phyloP scores from a whole-genome alignment of 1,139 yeast genomes.

The Zygosaccharomyces sapae region DNA sequence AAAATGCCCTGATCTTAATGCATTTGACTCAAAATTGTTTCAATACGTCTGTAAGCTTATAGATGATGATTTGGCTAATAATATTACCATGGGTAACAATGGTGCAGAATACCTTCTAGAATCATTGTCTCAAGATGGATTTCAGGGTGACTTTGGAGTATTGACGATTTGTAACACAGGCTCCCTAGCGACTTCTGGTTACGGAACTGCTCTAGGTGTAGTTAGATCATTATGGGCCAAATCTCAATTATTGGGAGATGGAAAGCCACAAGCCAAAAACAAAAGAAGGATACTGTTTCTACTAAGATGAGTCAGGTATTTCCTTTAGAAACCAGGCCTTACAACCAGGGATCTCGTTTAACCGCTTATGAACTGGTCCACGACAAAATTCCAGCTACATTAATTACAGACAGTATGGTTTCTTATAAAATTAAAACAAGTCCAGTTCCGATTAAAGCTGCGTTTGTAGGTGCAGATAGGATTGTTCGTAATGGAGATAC shows the following conservation, averaged over 20 bases:
- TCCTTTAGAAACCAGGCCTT: constrained; percentile 93
- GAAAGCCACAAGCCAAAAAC: constrained; percentile 28
- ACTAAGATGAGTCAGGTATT: constrained; percentile 62
- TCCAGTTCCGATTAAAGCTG: constrained; percentile 63
- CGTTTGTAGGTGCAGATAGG: constrained; percentile 98
- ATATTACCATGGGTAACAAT: constrained; percentile 69
- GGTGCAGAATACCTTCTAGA: constrained; percentile 68
- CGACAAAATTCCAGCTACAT: constrained; percentile 80
- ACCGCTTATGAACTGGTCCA: constrained; percentile 87
- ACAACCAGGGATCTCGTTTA: constrained; percentile 91
- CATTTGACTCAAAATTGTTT: constrained; percentile 42
- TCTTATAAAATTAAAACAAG: constrained; percentile 57
- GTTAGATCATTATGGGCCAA: constrained; percentile 65
- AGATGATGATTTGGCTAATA: constrained; percentile 72
- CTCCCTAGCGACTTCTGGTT: constrained; percentile 93
- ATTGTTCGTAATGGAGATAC: constrained; percentile 90
- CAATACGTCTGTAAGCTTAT: constrained; percentile 57
- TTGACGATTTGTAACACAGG: constrained; percentile 85
- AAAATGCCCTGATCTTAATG: constrained; percentile 29
- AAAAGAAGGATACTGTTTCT: constrained; percentile 25
- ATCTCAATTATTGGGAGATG: constrained; percentile 33
- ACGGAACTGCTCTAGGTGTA: constrained; percentile 94
- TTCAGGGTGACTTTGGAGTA: constrained; percentile 67
- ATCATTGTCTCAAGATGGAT: constrained; percentile 45
- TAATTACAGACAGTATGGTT: constrained; percentile 90